Evolutionary conservation across 257 asterid species (phyloP), one percentile per base, ranked within the genome.

Genomic region (Petunia axillaris): DNA sequence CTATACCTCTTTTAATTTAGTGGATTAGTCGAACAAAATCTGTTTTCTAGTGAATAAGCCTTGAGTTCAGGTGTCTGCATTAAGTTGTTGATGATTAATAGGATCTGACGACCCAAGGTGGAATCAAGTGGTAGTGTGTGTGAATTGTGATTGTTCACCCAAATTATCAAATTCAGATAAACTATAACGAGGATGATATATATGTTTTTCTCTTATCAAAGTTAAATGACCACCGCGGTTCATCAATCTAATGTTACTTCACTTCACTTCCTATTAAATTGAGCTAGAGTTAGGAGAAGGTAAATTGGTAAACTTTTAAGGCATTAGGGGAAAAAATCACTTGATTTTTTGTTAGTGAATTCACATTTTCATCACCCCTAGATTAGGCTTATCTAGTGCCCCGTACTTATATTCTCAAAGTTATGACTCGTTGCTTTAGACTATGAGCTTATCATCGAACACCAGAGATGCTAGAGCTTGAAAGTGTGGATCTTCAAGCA

Each of bases 281-380:
- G 55, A 67, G 54, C 39, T 67, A 43, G 57, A 67, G 76, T 4
- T n/a, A 55, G 8, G 76, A 44, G 37, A 67, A 43, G 76, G 38
- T 43, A 44, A 43, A n/a, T n/a, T 14, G 4, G 40, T 46, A 70
- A 1, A 70, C 4, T 70, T 70, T 35, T 46, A 46, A 16, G 55
- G 16, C 25, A 40, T 44, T 4, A 46, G 2, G 39, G 58, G 76
- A 15, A 4, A 25, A 44, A 70, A 44, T 70, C 57, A 70, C 58
- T 25, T 46, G 58, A 57, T 68, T 43, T 37, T 38, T 43, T 16
- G 4, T 3, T 43, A 8, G 57, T 39, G 55, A 68, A 43, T 68
- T 43, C 55, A 39, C 76, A 43, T 44, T 68, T 67, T 68, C 38
- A 40, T 66, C 5, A n/a, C 57, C 43, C 7, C 40, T 52, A 68